A percentile compares a stretch with the other conserved stretches of the same genome.
These are phyloP conservation scores for Leccinum obscurum DNA, from an alignment of 768 basidiomycete genomes.

Conservation along the genomic window DNA sequence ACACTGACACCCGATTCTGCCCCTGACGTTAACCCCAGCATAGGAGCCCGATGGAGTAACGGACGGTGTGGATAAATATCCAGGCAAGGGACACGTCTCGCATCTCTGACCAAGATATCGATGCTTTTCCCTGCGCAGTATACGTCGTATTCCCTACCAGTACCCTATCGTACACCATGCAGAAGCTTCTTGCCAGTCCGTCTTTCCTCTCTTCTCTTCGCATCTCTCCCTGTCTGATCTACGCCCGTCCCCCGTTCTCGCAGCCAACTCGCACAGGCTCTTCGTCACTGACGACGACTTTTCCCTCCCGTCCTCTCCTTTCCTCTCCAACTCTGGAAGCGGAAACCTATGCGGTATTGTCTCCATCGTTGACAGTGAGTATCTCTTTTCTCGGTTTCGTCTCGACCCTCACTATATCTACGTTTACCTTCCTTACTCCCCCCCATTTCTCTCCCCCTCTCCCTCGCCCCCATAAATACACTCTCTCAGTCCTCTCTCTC, in stretches of 20 bases:
- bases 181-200: conserved; percentile 83
- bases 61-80: conserved; percentile 78
- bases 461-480: neutral
- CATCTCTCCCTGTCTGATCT: conserved; percentile 7
- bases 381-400: neutral
- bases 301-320: conserved; percentile 47
- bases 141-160: conserved; percentile 72
- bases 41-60: conserved; percentile 73
- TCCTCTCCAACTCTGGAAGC: conserved; percentile 36
- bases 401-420: neutral
- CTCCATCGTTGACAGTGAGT: conserved; percentile 78
- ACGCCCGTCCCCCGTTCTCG: neutral
- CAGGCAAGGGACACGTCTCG: conserved; percentile 44
- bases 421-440: neutral
- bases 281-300: conserved; percentile 70
- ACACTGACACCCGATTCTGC: neutral
- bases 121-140: conserved; percentile 40
- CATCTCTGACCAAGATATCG: neutral
- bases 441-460: neutral
- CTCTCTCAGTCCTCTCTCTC: conserved; percentile 62
- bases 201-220: conserved; percentile 6
- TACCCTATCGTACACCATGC: conserved; percentile 66
- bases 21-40: conserved; percentile 4
- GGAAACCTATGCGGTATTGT: conserved; percentile 70
- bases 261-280: conserved; percentile 78